A percentile compares a stretch with the other conserved stretches of the same genome.
phyloP scores from a whole-genome alignment of 2,329 filamentous ascomycete genomes.

The Sporothrix brunneoviolacea region DNA sequence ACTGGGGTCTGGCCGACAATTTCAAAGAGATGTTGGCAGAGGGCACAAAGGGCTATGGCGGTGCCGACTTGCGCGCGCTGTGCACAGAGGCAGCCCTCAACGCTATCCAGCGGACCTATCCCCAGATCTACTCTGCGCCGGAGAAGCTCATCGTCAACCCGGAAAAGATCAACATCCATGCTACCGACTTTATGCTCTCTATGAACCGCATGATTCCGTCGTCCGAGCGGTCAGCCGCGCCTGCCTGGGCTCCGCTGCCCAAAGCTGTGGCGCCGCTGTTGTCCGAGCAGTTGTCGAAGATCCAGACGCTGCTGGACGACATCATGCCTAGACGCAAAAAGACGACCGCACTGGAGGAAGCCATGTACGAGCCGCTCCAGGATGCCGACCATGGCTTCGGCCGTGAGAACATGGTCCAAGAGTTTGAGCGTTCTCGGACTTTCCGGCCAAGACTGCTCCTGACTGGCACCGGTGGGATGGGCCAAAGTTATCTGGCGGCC shows the following conservation, averaged over 20 bases:
- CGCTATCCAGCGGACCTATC: conserved; percentile 89
- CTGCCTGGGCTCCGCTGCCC: conserved; percentile 74
- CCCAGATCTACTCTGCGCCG: conserved; percentile 87
- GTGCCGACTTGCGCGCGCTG: conserved; percentile 86
- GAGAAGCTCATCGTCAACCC: conserved; percentile 87
- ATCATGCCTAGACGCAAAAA: conserved; percentile 80
- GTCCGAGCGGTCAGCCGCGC: conserved; percentile 81
- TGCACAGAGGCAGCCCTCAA: conserved; percentile 96
- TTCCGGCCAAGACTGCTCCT: conserved; percentile 86
- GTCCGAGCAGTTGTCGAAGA: conserved; percentile 60
- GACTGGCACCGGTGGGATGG: conserved; percentile 79
- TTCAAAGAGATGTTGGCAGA: conserved; percentile 84
- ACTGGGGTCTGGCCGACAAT: conserved; percentile 73
- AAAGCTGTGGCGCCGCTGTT: conserved; percentile 76
- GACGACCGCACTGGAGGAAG: conserved; percentile 85
- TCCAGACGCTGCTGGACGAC: conserved; percentile 63
- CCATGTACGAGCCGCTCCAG: conserved; percentile 80
- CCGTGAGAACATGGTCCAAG: conserved; percentile 65
- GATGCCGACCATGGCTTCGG: conserved; percentile 79
- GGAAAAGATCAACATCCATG: conserved; percentile 73
- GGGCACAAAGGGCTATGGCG: conserved; percentile 86
- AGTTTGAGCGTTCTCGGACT: conserved; percentile 81
- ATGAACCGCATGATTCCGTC: conserved; percentile 95
- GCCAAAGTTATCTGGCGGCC: conserved; percentile 79
- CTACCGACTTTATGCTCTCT: conserved; percentile 95